Base-by-base conservation (phyloP, 2,329 filamentous ascomycete species). In the Zarea fungicola region DNA sequence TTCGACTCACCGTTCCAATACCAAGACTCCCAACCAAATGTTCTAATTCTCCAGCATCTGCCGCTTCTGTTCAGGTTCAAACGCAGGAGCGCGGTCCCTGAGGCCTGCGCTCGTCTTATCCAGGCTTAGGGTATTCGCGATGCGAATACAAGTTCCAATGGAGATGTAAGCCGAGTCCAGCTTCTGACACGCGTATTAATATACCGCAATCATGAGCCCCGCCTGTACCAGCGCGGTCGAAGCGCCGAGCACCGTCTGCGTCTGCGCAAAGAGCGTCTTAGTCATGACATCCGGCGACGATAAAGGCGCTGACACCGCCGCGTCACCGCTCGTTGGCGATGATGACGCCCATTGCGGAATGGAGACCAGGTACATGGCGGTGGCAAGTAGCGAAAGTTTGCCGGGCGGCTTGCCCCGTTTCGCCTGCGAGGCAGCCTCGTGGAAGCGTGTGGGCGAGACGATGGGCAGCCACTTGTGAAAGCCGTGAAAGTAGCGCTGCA, bases 191-290 rank as follows among this genome's bases (percentile, higher is more conserved):
- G 39, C 39, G 16, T 45, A 52, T 9, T 32, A 23, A 28, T 35
- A 34, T 18, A 29, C 28, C 21, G 40, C 42, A 28, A 48, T 32
- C 23, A 32, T n/a, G 18, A 49, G 47, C 40, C 42, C 42, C 49
- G 53, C 49, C 51, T 56, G 48, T 53, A 54, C 34, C 53, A 50
- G 25, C 50, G 42, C 55, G 25, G 48, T 53, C 26, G 48, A 56
- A 0, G 39, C 39, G 39, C 39, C 26, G 6, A 42, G n/a, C 13
- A 42, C 39, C 13, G 39, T 23, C 39, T 42, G 39, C 39, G 39
- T 42, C 23, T 42, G 39, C 39, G 39, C 39, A 29, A 42, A 42
- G 6, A 42, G 39, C 39, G 28, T 29, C 39, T 42, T 42, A 23
- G 28, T 29, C n/a, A 29, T 26, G 22, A 42, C 22, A n/a, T 42